Conservation (phyloP, 352 stramenopile species). For the Phytophthora hybrid region DNA sequence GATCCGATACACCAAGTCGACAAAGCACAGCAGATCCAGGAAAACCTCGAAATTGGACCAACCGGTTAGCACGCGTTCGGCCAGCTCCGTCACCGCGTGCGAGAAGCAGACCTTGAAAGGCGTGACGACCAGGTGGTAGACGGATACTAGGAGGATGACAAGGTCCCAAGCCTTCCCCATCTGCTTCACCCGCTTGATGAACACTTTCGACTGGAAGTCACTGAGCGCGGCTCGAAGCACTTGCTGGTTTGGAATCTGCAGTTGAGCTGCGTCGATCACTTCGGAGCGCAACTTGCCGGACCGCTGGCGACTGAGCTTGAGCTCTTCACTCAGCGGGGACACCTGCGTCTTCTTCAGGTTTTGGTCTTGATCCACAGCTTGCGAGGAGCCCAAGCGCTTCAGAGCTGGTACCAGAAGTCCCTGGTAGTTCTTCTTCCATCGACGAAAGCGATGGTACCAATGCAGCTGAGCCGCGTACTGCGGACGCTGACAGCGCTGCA, state of each 20-base stretch:
- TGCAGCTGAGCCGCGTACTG: conserved; percentile 54
- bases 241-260: conserved; percentile 15
- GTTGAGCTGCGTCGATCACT: conserved; percentile 1
- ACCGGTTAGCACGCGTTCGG: conserved; percentile 17
- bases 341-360: conserved; percentile 3
- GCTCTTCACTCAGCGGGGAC: conserved; percentile 6
- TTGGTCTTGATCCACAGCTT: background rate
- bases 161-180: conserved; percentile 60
- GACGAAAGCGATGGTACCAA: conserved; percentile 48
- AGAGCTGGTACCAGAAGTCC: background rate
- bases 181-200: conserved; percentile 45
- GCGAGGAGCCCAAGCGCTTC: no score
- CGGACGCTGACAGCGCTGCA: conserved; percentile 55
- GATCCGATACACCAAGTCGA: conserved; percentile 45
- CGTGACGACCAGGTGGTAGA: conserved; percentile 47
- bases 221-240: conserved; percentile 9
- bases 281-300: background rate
- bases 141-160: conserved; percentile 43
- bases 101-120: conserved; percentile 65
- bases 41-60: conserved; percentile 59
- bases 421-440: conserved; percentile 31
- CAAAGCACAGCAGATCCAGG: conserved; percentile 48
- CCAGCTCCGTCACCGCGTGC: conserved; percentile 42
- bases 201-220: conserved; percentile 30
- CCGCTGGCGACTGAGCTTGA: background rate